Percentiles rank a stretch among this genome's conserved stretches.
Conservation (phyloP, 129 eudicot genomes). For the Apium graveolens region DNA sequence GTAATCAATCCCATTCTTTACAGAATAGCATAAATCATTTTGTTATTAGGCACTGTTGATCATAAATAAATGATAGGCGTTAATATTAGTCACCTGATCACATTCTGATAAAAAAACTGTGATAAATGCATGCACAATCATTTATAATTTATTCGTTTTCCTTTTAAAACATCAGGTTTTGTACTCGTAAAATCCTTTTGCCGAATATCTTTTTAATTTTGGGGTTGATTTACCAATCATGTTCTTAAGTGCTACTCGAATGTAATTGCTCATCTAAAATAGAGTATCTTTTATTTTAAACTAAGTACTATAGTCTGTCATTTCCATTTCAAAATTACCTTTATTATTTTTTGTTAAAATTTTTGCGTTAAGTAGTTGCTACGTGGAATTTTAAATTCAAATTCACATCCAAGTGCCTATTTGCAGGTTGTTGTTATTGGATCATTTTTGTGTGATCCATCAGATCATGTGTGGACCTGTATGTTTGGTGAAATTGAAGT, state of each 20-base stretch:
- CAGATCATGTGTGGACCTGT: constrained; percentile 58
- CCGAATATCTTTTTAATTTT: background rate
- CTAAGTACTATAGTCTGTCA: background rate
- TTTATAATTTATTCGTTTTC: background rate
- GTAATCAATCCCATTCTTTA: background rate
- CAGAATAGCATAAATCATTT: background rate
- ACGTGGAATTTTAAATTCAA: background rate
- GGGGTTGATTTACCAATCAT: background rate
- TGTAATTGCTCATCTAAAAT: background rate
- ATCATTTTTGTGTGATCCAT: constrained; percentile 51
- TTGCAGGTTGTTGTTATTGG: constrained; percentile 81
- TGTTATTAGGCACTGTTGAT: background rate
- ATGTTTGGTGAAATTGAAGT: constrained; percentile 94
- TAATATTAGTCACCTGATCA: background rate
- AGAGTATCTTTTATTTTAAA: background rate
- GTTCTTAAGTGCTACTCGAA: background rate
- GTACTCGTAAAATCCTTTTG: background rate
- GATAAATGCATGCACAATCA: background rate
- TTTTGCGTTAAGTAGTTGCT: background rate
- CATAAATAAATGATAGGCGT: background rate
- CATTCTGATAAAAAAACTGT: background rate
- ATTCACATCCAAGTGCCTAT: constrained; percentile 15
- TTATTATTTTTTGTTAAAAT: background rate
- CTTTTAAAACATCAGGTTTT: background rate
- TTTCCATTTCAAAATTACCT: background rate